Percentiles rank a stretch among this genome's conserved stretches.
phyloP scores from a whole-genome alignment of 805 yeast genomes.

The Candida germanica region DNA sequence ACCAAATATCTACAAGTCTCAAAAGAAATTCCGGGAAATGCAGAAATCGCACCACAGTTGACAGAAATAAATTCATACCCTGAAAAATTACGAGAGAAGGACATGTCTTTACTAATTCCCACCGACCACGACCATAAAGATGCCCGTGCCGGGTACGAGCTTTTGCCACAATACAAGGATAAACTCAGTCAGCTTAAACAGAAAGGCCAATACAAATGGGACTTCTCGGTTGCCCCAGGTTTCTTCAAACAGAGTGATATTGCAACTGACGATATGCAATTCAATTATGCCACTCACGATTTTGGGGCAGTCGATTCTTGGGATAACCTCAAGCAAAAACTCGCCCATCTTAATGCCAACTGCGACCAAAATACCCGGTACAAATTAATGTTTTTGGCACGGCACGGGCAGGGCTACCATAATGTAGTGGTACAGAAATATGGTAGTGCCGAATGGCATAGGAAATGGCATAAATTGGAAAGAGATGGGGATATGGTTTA shows the following conservation, averaged over 20 bases:
- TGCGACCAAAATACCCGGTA: conserved; percentile 34
- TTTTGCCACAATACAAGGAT: conserved; percentile 12
- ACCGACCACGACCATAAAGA: conserved; percentile 27
- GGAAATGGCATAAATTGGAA: conserved; percentile 48
- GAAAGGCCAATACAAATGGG: conserved; percentile 38
- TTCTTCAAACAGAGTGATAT: conserved; percentile 49
- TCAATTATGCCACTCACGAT: conserved; percentile 40
- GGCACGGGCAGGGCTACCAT: conserved; percentile 74
- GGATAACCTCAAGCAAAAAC: conserved; percentile 30
- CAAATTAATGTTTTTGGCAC: conserved; percentile 52
- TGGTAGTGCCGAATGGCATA: conserved; percentile 56
- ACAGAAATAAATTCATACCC: too few relatives aligned
- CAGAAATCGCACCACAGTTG: too few relatives aligned
- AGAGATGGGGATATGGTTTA: conserved; percentile 56
- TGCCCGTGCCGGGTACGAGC: conserved; percentile 26
- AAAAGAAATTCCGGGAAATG: too few relatives aligned
- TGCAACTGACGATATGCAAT: conserved; percentile 44
- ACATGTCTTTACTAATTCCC: conserved; percentile 29
- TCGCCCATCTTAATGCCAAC: conserved; percentile 32
- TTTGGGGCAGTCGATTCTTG: conserved; percentile 46
- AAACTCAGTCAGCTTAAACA: conserved; percentile 7
- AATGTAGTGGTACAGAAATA: conserved; percentile 53
- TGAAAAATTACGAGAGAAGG: too few relatives aligned
- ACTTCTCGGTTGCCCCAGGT: conserved; percentile 47
- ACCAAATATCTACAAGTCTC: too few relatives aligned